Evolutionary conservation across 2,329 filamentous ascomycete genomes (phyloP).

Genomic region (Emergomyces africanus): DNA sequence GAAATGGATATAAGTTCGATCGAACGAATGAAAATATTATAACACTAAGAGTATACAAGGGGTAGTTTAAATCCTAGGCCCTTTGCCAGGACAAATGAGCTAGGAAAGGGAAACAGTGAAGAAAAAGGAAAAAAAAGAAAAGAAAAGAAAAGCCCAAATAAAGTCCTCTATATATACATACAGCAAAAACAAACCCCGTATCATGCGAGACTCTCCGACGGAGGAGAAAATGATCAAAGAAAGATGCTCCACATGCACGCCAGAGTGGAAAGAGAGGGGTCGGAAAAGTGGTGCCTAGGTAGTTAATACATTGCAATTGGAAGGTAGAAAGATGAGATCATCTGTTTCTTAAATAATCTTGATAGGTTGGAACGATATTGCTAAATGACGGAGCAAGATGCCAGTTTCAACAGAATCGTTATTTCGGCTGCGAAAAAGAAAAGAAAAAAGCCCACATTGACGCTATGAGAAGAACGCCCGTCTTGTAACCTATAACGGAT

Average conservation of each 20-base stretch:
- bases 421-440: neutral
- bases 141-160: slow-evolving; percentile 4
- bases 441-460: neutral
- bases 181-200: slow-evolving; percentile 26
- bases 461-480: slow-evolving; percentile 38
- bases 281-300: slow-evolving; percentile 11
- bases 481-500: slow-evolving; percentile 32
- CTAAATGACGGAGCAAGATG: neutral
- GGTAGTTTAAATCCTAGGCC: neutral
- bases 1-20: neutral
- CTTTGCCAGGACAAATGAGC: neutral
- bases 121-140: neutral
- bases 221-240: slow-evolving; percentile 14
- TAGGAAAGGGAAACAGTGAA: neutral
- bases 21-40: neutral
- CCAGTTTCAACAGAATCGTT: neutral
- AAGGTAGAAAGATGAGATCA: neutral
- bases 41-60: neutral
- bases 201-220: slow-evolving; percentile 28
- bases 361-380: neutral
- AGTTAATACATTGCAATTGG: neutral
- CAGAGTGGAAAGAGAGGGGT: slow-evolving; percentile 30
- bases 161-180: slow-evolving; percentile 31
- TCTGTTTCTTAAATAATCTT: neutral
- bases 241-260: slow-evolving; percentile 30